phyloP scores from a whole-genome alignment of 371 early-diverging fungal genomes.

The Syncephalastrum racemosum region DNA sequence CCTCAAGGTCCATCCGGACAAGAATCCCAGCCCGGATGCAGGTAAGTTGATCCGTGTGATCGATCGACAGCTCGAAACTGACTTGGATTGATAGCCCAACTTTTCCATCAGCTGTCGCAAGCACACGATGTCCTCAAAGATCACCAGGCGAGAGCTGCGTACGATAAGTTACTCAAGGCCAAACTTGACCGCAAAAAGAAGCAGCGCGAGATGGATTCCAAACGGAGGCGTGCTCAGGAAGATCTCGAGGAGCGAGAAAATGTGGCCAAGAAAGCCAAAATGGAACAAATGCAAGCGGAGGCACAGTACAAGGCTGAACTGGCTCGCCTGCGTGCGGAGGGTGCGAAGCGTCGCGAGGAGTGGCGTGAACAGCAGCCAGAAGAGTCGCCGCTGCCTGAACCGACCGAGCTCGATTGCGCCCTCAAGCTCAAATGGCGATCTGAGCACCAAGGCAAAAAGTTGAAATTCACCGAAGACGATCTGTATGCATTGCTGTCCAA shows the following conservation, averaged over 20 bases:
- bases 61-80: background rate
- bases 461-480: constrained; percentile 31
- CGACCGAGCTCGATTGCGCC: constrained; percentile 42
- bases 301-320: constrained; percentile 43
- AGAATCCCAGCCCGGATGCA: constrained; percentile 57
- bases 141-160: constrained; percentile 32
- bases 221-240: constrained; percentile 40
- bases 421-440: constrained; percentile 42
- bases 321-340: constrained; percentile 42
- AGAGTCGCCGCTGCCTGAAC: constrained; percentile 17
- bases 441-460: constrained; percentile 32
- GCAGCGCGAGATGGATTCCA: constrained; percentile 46
- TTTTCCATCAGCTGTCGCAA: constrained; percentile 38
- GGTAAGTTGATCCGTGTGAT: constrained; percentile 25
- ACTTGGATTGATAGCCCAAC: constrained; percentile 22
- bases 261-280: constrained; percentile 36
- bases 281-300: constrained; percentile 39
- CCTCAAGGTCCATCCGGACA: constrained; percentile 47
- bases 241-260: constrained; percentile 46
- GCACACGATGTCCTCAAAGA: constrained; percentile 42
- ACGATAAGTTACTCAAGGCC: constrained; percentile 42
- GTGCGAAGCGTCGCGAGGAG: constrained; percentile 42
- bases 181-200: constrained; percentile 44
- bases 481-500: constrained; percentile 23
- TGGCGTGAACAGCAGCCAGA: constrained; percentile 31